Base-by-base conservation (phyloP, 1,284 basidiomycete species). In the Moesziomyces antarcticus region DNA sequence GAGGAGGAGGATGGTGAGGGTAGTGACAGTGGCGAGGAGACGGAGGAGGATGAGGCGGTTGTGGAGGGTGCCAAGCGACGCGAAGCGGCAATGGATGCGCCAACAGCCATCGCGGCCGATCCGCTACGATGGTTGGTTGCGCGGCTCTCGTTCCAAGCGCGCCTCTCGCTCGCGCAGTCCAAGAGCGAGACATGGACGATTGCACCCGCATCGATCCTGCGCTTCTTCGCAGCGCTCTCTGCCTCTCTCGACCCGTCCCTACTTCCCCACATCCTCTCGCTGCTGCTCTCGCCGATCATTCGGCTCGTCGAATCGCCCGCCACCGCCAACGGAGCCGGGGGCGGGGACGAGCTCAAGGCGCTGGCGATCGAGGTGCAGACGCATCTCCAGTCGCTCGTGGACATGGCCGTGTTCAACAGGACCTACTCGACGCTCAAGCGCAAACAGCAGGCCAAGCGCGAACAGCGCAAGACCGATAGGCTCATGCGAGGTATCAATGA, bases 91-190 rank as follows among this genome's bases (percentile, higher is more conserved):
- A 46, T 64, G 51, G 63, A 60, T 40, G 56, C 61, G 0, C 54
- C 56, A 2, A 33, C 45, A 7, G 33, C 47, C n/a, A 66, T 72
- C 54, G 71, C 65, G 8, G 49, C 84, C 8, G 89, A 91, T 74
- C 91, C 91, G 0, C 86, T 98, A 1, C 89, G 92, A 0, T 98
- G 95, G 94, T 85, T 98, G 43, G 97, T 97, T 87, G 94, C 93
- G 20, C 92, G 92, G 75, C 86, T 98, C 45, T 97, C 95, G 0
- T 96, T 93, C 85, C 91, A 96, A 82, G 89, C 91, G 16, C 85
- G 87, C 35, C 80, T 84, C 37, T 82, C 86, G 41, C 85, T 87
- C 22, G 50, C 66, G 7, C 67, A 65, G 25, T 53, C 56, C 24
- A 68, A 68, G n/a, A 54, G 57, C 2, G 20, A 44, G 16, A 47